Conservation (phyloP, 1,284 basidiomycete genomes). For the Wallemia ichthyophaga region DNA sequence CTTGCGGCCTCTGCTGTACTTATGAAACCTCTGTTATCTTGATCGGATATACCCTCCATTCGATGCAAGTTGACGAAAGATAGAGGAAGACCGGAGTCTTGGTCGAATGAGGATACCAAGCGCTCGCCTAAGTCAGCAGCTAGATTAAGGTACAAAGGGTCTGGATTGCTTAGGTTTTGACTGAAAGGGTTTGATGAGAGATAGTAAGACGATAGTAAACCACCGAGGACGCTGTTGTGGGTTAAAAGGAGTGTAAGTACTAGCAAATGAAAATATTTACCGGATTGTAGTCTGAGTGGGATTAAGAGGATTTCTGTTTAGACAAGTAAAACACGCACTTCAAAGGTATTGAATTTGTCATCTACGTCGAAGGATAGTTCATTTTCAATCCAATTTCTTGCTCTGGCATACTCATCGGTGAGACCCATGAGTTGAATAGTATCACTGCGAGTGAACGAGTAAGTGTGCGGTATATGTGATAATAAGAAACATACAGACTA, state of each 20-base stretch:
- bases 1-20: constrained; percentile 62
- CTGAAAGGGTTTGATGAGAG: constrained; percentile 21
- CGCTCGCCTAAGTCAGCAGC: constrained; percentile 56
- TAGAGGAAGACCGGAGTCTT: constrained; percentile 46
- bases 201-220: constrained; percentile 53
- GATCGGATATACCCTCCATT: constrained; percentile 31
- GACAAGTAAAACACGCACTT: constrained; percentile 28
- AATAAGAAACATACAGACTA: constrained; percentile 19
- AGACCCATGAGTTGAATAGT: constrained; percentile 63
- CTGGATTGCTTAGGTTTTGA: constrained; percentile 17
- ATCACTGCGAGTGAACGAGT: constrained; percentile 23
- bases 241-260: neutral
- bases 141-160: constrained; percentile 36
- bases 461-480: constrained; percentile 6
- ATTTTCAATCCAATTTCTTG: constrained; percentile 42
- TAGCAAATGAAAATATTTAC: neutral
- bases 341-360: constrained; percentile 63
- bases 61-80: constrained; percentile 45
- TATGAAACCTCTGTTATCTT: constrained; percentile 31
- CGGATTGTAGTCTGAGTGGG: constrained; percentile 1
- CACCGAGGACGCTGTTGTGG: constrained; percentile 30
- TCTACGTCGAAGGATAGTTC: constrained; percentile 46
- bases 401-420: constrained; percentile 41
- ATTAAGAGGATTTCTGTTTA: too few relatives aligned
- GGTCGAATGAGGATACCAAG: constrained; percentile 55